phyloP scores from a whole-genome alignment of 1,284 basidiomycete genomes.

The Fomitopsis pinicola region DNA sequence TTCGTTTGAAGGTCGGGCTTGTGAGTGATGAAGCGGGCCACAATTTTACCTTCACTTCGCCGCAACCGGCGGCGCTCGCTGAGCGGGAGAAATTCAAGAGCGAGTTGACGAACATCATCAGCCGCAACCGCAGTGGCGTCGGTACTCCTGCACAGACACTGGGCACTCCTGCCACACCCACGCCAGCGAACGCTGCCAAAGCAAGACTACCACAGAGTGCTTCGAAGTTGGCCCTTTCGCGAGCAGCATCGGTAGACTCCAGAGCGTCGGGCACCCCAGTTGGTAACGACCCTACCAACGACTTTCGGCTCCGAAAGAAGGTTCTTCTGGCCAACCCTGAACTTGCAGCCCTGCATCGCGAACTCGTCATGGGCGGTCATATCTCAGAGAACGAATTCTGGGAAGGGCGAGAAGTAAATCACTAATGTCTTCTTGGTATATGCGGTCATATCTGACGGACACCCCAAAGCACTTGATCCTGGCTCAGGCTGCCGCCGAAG shows the following conservation, averaged over 20 bases:
- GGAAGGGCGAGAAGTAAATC: constrained; percentile 82
- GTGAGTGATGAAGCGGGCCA: constrained; percentile 64
- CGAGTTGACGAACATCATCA: constrained; percentile 70
- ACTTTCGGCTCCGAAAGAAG: constrained; percentile 72
- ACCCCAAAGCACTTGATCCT: constrained; percentile 58
- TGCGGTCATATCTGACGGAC: constrained; percentile 5
- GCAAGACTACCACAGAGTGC: constrained; percentile 23
- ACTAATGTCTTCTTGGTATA: neutral
- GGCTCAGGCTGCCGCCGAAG: constrained; percentile 66
- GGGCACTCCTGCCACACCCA: constrained; percentile 26
- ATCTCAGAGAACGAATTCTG: constrained; percentile 93
- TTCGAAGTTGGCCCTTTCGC: constrained; percentile 42
- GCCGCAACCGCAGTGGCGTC: constrained; percentile 51
- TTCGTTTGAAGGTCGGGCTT: constrained; percentile 68
- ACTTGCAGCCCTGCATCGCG: constrained; percentile 74
- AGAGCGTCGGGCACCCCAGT: constrained; percentile 52
- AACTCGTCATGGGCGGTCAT: constrained; percentile 81
- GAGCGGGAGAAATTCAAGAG: constrained; percentile 80
- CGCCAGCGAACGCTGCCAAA: constrained; percentile 18
- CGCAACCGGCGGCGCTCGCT: constrained; percentile 50
- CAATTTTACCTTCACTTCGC: constrained; percentile 75
- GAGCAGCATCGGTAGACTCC: constrained; percentile 57
- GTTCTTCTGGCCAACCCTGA: constrained; percentile 77
- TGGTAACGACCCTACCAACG: constrained; percentile 49
- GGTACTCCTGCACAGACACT: constrained; percentile 12